A percentile compares a stretch with the other conserved stretches of the same genome.
Conservation (phyloP, 495 filamentous ascomycete species). For the Apiosordaria backusii region DNA sequence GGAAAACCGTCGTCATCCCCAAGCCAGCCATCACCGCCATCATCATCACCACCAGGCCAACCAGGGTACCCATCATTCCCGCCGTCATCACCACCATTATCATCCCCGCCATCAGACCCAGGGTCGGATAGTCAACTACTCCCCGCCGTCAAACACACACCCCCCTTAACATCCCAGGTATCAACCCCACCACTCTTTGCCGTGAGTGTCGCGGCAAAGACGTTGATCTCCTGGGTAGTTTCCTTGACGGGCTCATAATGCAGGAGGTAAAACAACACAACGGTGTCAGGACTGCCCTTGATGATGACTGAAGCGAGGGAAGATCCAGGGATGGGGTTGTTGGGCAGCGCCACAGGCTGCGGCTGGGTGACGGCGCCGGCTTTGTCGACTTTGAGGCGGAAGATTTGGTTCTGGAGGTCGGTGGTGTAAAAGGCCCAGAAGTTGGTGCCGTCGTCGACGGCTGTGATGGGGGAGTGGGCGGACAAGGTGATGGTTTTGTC, state of each 20-base stretch:
- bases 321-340: not conserved
- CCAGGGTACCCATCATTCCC: not conserved
- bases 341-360: not conserved
- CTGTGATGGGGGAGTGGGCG: not conserved
- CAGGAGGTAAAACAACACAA: slow-evolving; percentile 10
- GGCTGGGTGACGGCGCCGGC: slow-evolving; percentile 1
- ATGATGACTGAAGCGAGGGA: not conserved
- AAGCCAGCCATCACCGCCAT: not conserved
- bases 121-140: not conserved
- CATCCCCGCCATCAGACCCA: not conserved
- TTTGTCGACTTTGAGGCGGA: not conserved
- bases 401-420: slow-evolving; percentile 2
- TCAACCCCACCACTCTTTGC: not conserved
- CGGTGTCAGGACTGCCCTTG: not conserved
- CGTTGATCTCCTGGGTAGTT: slow-evolving; percentile 7
- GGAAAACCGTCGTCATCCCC: not conserved
- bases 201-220: slow-evolving; percentile 1
- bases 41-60: not conserved
- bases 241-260: slow-evolving; percentile 4
- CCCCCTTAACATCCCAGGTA: not conserved
- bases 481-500: slow-evolving; percentile 7
- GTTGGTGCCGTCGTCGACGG: slow-evolving; percentile 9
- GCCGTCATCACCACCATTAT: not conserved
- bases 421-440: slow-evolving; percentile 11
- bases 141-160: not conserved